Conservation (phyloP, 2,329 filamentous ascomycete species). For the Apiospora sp. region DNA sequence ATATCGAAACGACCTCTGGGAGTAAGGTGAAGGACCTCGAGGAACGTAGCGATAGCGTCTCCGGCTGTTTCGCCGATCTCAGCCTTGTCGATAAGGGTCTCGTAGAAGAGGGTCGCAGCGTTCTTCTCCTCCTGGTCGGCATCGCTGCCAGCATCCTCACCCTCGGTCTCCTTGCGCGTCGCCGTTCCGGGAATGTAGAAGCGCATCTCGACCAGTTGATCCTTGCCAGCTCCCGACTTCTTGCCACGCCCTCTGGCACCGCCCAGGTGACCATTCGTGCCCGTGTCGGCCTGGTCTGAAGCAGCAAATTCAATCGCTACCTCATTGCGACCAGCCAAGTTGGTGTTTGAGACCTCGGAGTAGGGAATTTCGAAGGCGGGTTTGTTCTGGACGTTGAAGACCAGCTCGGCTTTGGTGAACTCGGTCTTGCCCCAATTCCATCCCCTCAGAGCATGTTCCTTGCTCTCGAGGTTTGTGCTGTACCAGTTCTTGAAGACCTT, state of each 20-base stretch:
- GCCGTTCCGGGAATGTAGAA: constrained; percentile 97
- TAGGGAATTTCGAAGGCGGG: constrained; percentile 97
- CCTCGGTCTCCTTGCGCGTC: constrained; percentile 77
- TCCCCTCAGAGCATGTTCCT: constrained; percentile 92
- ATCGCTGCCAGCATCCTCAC: constrained; percentile 75
- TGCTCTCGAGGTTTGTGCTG: constrained; percentile 88
- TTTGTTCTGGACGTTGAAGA: constrained; percentile 96
- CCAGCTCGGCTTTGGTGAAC: constrained; percentile 91
- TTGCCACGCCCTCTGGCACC: constrained; percentile 80
- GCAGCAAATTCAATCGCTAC: constrained; percentile 93
- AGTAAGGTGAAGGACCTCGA: constrained; percentile 95
- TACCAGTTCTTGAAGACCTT: constrained; percentile 99
- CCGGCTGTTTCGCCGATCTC: constrained; percentile 99
- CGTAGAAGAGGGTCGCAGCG: constrained; percentile 96
- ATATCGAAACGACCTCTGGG: constrained; percentile 99
- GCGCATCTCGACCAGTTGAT: constrained; percentile 97
- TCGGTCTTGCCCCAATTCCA: constrained; percentile 99
- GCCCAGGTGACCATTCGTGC: constrained; percentile 76
- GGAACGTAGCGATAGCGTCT: constrained; percentile 96
- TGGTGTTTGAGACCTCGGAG: constrained; percentile 97
- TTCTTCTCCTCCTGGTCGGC: constrained; percentile 85
- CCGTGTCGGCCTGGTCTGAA: constrained; percentile 73
- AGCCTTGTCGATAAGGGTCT: constrained; percentile 96
- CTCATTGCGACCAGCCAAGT: constrained; percentile 96
- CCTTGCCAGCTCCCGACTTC: constrained; percentile 86